phyloP scores from a whole-genome alignment of 78 protist species.

The Carpediemonas membranifera region DNA sequence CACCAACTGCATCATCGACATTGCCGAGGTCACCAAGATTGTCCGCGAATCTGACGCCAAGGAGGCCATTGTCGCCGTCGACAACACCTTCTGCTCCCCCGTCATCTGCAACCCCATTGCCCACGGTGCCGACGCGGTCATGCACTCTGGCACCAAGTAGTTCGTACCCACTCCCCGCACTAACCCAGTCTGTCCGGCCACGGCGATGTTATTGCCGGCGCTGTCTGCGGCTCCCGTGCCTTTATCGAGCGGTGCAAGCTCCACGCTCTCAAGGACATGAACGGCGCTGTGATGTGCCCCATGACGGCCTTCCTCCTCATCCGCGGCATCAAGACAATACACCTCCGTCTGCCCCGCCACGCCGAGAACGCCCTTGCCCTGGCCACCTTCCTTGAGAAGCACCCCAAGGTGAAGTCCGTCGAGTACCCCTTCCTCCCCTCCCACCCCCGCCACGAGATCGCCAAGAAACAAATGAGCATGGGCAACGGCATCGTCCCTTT shows the following conservation, averaged over 20 bases:
- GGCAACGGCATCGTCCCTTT: slow-evolving; percentile 28
- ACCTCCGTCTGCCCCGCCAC: slow-evolving; percentile 55
- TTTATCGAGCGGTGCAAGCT: slow-evolving; percentile 32
- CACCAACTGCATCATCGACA: slow-evolving; percentile 51
- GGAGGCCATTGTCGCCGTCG: slow-evolving; percentile 59
- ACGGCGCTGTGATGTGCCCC: slow-evolving; percentile 69
- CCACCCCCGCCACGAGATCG: slow-evolving; percentile 56
- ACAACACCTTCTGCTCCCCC: slow-evolving; percentile 66
- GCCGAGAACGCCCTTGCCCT: slow-evolving; percentile 21
- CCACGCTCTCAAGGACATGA: slow-evolving; percentile 26
- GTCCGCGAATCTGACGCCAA: slow-evolving; percentile 46
- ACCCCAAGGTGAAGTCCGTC: slow-evolving; percentile 53
- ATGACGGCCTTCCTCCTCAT: slow-evolving; percentile 71
- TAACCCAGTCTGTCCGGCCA: slow-evolving; percentile 81
- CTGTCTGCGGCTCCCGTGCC: slow-evolving; percentile 28
- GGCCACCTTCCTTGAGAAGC: slow-evolving; percentile 22
- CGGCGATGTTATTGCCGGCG: slow-evolving; percentile 71
- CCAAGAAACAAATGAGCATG: slow-evolving; percentile 53
- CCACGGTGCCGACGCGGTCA: slow-evolving; percentile 78
- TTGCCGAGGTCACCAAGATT: slow-evolving; percentile 45
- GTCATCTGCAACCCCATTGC: slow-evolving; percentile 53
- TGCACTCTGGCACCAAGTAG: slow-evolving; percentile 82
- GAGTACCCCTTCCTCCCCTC: slow-evolving; percentile 75
- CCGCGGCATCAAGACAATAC: slow-evolving; percentile 66
- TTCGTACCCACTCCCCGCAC: too few species aligned